Conservation (phyloP, 1,139 yeast genomes). For the Sugiyamaella pinicola region DNA sequence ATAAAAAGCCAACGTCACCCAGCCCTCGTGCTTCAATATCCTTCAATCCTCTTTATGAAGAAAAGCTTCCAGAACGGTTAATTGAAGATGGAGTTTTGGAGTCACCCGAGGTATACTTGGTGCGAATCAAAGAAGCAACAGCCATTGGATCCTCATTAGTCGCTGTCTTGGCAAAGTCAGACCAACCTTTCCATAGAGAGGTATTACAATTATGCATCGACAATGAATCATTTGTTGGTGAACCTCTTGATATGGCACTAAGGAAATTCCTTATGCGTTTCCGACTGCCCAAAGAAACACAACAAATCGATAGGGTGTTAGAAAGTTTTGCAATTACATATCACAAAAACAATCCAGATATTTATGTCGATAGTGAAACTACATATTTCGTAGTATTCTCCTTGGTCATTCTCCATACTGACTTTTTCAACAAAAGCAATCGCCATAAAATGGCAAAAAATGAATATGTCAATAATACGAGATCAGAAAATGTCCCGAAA, state of each 20-base stretch:
- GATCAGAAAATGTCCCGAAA: conserved; percentile 45
- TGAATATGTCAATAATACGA: conserved; percentile 57
- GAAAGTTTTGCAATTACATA: conserved; percentile 56
- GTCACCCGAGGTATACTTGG: conserved; percentile 43
- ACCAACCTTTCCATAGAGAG: conserved; percentile 42
- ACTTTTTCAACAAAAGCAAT: conserved; percentile 63
- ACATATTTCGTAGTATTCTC: conserved; percentile 62
- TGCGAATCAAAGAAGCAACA: conserved; percentile 39
- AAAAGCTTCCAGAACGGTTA: conserved; percentile 38
- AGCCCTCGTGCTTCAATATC: conserved; percentile 17
- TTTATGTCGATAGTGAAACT: conserved; percentile 50
- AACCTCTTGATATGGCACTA: conserved; percentile 64
- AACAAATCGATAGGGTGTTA: conserved; percentile 67
- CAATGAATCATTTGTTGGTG: conserved; percentile 50
- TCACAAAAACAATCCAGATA: conserved; percentile 45
- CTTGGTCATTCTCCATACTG: conserved; percentile 68
- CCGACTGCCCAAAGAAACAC: conserved; percentile 66
- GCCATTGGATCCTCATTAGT: conserved; percentile 45
- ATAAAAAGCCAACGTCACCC: conserved; percentile 8
- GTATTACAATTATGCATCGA: conserved; percentile 46
- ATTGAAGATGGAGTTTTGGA: conserved; percentile 35
- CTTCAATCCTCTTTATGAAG: conserved; percentile 2
- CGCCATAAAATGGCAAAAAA: conserved; percentile 62
- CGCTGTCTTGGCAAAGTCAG: conserved; percentile 44
- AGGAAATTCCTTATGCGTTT: conserved; percentile 58